Base-by-base conservation (phyloP, 2,329 filamentous ascomycete genomes). In the Biscogniauxia mediterranea region DNA sequence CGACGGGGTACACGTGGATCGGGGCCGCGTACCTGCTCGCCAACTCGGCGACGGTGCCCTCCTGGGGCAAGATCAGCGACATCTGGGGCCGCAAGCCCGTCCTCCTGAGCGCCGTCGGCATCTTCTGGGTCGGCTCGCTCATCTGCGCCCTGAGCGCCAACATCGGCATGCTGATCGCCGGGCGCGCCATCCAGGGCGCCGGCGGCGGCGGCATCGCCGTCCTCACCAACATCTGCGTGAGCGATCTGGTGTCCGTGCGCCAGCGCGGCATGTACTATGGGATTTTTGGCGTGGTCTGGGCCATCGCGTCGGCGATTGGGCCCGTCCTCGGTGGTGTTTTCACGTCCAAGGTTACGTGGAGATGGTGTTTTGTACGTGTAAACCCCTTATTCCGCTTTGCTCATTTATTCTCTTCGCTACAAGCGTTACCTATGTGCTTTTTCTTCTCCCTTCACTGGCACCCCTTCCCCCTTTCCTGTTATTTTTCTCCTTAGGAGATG, bases 1-100 rank as follows among this genome's bases (percentile, higher is more conserved):
- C 85, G 2, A 79, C 84, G 17, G 90, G 89, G 23, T 93, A 93
- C 75, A 84, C 88, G 56, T 93, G 90, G 91, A 88, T 94, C 63
- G 90, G 90, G 15, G 86, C 84, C 46, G 86, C 89, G 2, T 94
- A 90, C 70, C 79, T 92, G 6, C 83, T 93, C 11, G 89, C 87
- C 59, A 89, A 87, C 70, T 87, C 89, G 1, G 84, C 80, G 73
- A 83, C 84, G 1, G 85, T 85, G 0, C 89, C 89, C 0, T 85
- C 89, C 55, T 93, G 89, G 90, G 89, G 88, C 59, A 84, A 85
- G 68, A 70, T 86, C 54, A 81, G 81, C 51, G 84, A 86, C 64
- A 83, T 87, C 58, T 86, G 82, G 74, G 83, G 84, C 23, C 81
- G 84, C 54, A 86, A 85, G 68, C 81, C 81, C 5, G 74, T 85